Evolutionary conservation across 2,329 filamentous ascomycete genomes (phyloP), one percentile per base, ranked within the genome.

Genomic region (Rutstroemia sp.): DNA sequence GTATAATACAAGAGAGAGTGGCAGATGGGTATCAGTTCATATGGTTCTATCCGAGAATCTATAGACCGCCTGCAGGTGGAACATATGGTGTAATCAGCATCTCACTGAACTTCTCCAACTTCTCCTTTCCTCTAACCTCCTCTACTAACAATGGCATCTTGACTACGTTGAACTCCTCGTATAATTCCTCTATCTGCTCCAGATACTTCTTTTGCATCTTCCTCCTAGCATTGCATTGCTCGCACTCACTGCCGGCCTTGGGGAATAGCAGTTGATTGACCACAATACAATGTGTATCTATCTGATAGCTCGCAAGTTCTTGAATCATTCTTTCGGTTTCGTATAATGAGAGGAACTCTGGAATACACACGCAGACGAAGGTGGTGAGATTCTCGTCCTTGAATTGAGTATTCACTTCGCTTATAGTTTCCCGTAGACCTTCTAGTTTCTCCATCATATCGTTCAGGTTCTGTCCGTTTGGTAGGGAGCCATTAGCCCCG

Each of bases 161-260:
- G 64, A 99, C 92, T 40, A 99, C 92, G 70, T 99, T 96, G 77
- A 99, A 99, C 73, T 99, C 94, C 69, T 96, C 92, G 71, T 99
- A 99, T 58, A 99, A 76, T 76, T 99, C 94, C 74, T 95, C 92
- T 67, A 97, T 97, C 78, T 99, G 92, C 70, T 97, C 92, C 45
- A 99, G 80, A 71, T 99, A 99, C 77, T 99, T 99, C 79, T 91
- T 94, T 79, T 99, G 94, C 94, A 99, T 99, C 78, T 95, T 95
- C 68, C 92, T 80, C 62, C 94, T 79, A 47, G 94, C 88, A 70
- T 91, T 95, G 75, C 94, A 99, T 77, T 99, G 94, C 61, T 96
- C 91, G 73, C 94, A 99, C 38, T 83, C 81, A 69, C 87, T 95
- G 53, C 85, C 86, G 63, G 86, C 80, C 73, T 88, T 89, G 17